phyloP scores from a whole-genome alignment of 2,329 filamentous ascomycete species.

The Colletotrichum tanaceti region DNA sequence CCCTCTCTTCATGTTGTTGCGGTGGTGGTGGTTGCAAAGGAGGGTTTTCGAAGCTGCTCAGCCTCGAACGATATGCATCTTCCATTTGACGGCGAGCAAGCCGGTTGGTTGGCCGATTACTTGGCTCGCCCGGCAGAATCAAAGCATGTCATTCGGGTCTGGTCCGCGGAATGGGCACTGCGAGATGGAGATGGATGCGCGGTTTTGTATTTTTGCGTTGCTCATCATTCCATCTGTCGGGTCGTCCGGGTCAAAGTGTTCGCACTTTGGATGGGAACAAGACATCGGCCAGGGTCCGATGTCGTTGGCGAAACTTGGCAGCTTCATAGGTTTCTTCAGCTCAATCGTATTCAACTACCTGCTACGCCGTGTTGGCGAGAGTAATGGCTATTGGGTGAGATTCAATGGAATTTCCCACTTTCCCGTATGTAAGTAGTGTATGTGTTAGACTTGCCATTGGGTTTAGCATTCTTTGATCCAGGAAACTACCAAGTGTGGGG shows the following conservation, averaged over 20 bases:
- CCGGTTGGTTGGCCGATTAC: slow-evolving; percentile 9
- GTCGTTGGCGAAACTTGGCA: slow-evolving; percentile 37
- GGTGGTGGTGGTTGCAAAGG: slow-evolving; percentile 20
- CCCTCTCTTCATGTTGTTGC: background rate
- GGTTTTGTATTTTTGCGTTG: background rate
- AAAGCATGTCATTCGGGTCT: background rate
- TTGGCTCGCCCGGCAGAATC: background rate
- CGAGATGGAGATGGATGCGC: background rate
- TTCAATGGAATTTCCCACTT: slow-evolving; percentile 3
- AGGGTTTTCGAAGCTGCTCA: slow-evolving; percentile 38
- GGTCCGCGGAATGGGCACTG: background rate
- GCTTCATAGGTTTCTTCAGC: slow-evolving; percentile 6
- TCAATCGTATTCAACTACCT: background rate
- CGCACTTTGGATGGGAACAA: background rate
- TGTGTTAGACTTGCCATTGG: background rate
- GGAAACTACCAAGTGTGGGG: background rate
- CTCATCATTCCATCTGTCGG: background rate
- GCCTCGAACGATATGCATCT: slow-evolving; percentile 27
- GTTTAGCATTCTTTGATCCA: background rate
- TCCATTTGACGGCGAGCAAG: slow-evolving; percentile 9
- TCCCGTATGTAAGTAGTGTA: background rate
- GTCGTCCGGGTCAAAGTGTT: background rate
- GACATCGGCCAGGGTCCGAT: slow-evolving; percentile 25
- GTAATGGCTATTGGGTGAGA: slow-evolving; percentile 21
- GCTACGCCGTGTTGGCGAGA: slow-evolving; percentile 16